phyloP scores from a whole-genome alignment of 2,329 filamentous ascomycete species.

The Albophoma yamanashiensis region DNA sequence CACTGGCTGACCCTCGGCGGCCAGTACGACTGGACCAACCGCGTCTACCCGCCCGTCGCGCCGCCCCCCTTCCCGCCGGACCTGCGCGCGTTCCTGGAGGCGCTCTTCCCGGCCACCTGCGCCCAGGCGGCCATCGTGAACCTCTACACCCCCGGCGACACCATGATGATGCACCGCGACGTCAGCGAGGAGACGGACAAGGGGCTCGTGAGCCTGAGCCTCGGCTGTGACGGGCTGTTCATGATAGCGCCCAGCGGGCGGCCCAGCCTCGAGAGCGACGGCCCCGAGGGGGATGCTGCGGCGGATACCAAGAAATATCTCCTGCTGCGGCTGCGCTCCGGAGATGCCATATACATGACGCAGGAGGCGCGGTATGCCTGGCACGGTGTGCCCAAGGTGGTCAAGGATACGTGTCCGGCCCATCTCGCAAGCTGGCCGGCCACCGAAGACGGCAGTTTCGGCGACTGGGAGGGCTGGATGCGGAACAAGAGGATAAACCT shows the following conservation, averaged over 20 bases:
- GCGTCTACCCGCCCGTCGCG: conserved; percentile 60
- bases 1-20: conserved; percentile 93
- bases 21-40: conserved; percentile 92
- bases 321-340: conserved; percentile 62
- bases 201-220: conserved; percentile 73
- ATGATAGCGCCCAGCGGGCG: conserved; percentile 56
- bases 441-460: conserved; percentile 37
- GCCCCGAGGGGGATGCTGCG: conserved; percentile 2
- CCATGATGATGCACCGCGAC: conserved; percentile 85
- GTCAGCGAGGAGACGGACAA: conserved; percentile 76
- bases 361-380: conserved; percentile 75
- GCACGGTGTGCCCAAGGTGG: conserved; percentile 87
- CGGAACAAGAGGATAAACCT: conserved; percentile 76
- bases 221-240: conserved; percentile 87
- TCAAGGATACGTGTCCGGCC: conserved; percentile 67
- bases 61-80: conserved; percentile 68
- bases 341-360: conserved; percentile 87
- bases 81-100: conserved; percentile 54
- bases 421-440: conserved; percentile 69
- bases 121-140: conserved; percentile 92
- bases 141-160: conserved; percentile 83
- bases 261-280: neutral
- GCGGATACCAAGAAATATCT: conserved; percentile 34
- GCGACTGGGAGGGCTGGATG: conserved; percentile 82
- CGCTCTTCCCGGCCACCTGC: conserved; percentile 64